Evolutionary conservation across 805 yeast species (phyloP), one percentile per base, ranked within the genome.

Genomic region (Lipomyces sp.): DNA sequence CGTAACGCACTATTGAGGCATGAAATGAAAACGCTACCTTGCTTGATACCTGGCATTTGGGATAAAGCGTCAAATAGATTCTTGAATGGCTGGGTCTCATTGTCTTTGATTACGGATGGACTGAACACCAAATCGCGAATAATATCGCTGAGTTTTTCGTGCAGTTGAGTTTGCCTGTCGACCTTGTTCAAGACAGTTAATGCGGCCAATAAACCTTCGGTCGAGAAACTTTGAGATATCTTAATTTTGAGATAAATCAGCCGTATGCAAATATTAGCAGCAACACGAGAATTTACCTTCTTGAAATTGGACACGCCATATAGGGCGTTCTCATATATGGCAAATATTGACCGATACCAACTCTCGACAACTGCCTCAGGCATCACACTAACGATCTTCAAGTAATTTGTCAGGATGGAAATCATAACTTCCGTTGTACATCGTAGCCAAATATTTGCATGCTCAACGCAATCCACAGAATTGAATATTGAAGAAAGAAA

Each of bases 61-160:
- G 53, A 7, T n/a, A 68, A 29, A 15, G 37, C 54, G 24, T 60
- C 58, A 34, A 59, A 65, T 30, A 68, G 24, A 32, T 30, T n/a
- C 45, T 62, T 60, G 50, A 67, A 67, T 18, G 18, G 15, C 24
- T 34, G 18, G 10, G 35, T 48, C 33, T 24, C 64, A 34, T 53
- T 15, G 15, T 55, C 59, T 54, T 64, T 66, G 32, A 65, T 15
- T 10, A 66, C 53, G 4, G 71, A 66, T 4, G 70, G 67, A 53
- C 71, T 68, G 55, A 63, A 68, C 11, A 58, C 65, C 11, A 68
- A 7, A 18, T 68, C 70, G 11, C 79, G 66, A 69, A 78, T 77
- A 51, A 79, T 65, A 10, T 69, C 54, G 51, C 68, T 64, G 29
- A 79, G 72, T 74, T 78, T 66, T 18, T 69, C 64, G 33, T 76